These are phyloP conservation scores for Helianthus annuus DNA, from an alignment of 129 eudicot species.

Conservation along the genomic window DNA sequence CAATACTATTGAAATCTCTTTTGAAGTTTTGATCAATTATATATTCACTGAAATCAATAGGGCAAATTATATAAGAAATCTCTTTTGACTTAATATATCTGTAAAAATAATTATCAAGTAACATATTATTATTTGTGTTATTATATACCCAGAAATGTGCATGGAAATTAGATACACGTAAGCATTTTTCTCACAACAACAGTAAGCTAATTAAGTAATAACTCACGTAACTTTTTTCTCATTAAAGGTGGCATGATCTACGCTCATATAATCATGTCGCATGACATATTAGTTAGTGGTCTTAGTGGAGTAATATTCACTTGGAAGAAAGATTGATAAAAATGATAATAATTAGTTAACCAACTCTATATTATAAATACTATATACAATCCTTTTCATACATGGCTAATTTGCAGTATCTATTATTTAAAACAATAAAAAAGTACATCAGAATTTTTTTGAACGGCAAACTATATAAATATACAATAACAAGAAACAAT, in stretches of 20 bases:
- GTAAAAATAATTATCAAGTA: not conserved
- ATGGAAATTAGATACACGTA: not conserved
- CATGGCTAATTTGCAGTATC: not conserved
- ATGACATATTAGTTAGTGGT: not conserved
- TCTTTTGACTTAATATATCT: too few species aligned
- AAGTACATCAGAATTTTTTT: too few species aligned
- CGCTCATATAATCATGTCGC: constrained; percentile 17
- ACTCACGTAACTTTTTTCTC: not conserved
- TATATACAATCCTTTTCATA: not conserved
- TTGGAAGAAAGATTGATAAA: constrained; percentile 1
- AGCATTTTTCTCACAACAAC: not conserved
- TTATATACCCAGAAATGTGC: not conserved
- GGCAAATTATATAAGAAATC: too few species aligned
- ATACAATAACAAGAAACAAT: not conserved
- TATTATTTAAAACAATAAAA: not conserved
- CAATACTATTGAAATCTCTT: too few species aligned
- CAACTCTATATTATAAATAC: not conserved
- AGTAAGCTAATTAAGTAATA: not conserved
- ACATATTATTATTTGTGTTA: not conserved
- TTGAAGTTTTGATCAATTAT: too few species aligned
- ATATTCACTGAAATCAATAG: too few species aligned
- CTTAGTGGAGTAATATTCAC: not conserved
- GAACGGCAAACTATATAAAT: not conserved
- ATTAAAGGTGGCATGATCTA: constrained; percentile 3
- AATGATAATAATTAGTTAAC: not conserved